Base-by-base conservation (phyloP, 2,329 filamentous ascomycete species). In the Claviceps lovelessii region DNA sequence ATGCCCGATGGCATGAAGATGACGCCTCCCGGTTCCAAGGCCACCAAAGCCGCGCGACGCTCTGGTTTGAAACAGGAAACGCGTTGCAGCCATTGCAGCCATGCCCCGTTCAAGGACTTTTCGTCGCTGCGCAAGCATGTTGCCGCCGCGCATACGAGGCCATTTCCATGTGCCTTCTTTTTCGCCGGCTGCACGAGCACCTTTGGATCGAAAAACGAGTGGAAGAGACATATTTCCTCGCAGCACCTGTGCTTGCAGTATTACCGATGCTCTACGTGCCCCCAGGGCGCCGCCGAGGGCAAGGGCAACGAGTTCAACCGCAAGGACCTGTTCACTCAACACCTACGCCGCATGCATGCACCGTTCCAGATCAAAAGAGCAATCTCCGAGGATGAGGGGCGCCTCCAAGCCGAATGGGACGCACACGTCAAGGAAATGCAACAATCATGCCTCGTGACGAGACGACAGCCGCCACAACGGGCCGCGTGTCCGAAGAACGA, bases 161-260 rank as follows among this genome's bases (percentile, higher is more conserved):
- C 84, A 0, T 97, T 96, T 62, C 82, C 84, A 0, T 98, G 91
- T 65, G 87, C 88, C 3, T 91, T 96, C 65, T 83, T 84, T 0
- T 84, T 84, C 62, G 94, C 91, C 45, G 88, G 87, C 19, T 98
- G 91, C 67, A 73, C 71, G 0, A 90, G 88, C 61, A 88, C 83
- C 0, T 96, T 97, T 67, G 84, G 85, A 1, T 91, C 88, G 17
- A 97, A 96, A 71, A 96, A 97, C 64, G 91, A 97, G 68, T 98
- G 91, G 91, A 97, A 97, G 69, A 81, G 91, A 4, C 93, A 98
- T 65, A 88, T 96, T 65, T 80, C 83, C 17, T 95, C 89, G 0
- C 89, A 96, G 62, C 93, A 98, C 70, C 78, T 98, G 28, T 84
- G 81, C 59, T 66, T 85, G 19, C 77, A 78, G 51, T 84, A 78